A percentile compares a stretch with the other conserved stretches of the same genome.
Conservation (phyloP, 345 rosid genomes). For the Psidium friedrichsthalianum region DNA sequence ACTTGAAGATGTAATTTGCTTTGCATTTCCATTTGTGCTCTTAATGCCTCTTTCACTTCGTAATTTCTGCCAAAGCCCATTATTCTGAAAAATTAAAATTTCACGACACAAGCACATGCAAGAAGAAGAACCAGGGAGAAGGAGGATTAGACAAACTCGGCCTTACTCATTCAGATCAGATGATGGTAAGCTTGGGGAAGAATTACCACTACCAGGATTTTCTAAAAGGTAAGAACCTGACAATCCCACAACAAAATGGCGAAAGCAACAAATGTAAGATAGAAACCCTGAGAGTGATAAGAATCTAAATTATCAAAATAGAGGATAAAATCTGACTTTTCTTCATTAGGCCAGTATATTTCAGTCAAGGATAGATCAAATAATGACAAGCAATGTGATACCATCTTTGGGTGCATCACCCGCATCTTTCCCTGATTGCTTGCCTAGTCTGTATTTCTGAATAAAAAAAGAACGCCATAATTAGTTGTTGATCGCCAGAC, state of each 20-base stretch:
- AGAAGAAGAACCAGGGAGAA: background rate
- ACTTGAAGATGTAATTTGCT: conserved; percentile 73
- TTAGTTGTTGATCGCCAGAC: background rate
- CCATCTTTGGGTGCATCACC: conserved; percentile 47
- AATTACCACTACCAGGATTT: conserved; percentile 20
- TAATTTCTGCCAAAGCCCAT: conserved; percentile 27
- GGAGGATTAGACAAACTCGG: background rate
- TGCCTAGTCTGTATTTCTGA: conserved; percentile 86
- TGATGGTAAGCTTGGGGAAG: conserved; percentile 28
- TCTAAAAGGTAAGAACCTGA: conserved; percentile 45
- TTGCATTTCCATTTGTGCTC: conserved; percentile 80
- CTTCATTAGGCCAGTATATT: background rate
- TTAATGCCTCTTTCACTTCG: conserved; percentile 61
- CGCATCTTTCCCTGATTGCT: conserved; percentile 70
- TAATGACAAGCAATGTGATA: conserved; percentile 1
- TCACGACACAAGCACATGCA: background rate
- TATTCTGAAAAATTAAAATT: background rate
- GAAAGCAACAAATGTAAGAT: background rate
- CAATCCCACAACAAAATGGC: conserved; percentile 10
- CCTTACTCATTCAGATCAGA: conserved; percentile 65
- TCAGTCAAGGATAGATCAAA: background rate
- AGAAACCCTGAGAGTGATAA: background rate
- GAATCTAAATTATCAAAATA: background rate
- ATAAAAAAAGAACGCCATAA: background rate
- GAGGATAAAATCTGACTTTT: background rate